Evolutionary conservation across 768 basidiomycete species (phyloP).

Genomic region (Termitomyces sp.): DNA sequence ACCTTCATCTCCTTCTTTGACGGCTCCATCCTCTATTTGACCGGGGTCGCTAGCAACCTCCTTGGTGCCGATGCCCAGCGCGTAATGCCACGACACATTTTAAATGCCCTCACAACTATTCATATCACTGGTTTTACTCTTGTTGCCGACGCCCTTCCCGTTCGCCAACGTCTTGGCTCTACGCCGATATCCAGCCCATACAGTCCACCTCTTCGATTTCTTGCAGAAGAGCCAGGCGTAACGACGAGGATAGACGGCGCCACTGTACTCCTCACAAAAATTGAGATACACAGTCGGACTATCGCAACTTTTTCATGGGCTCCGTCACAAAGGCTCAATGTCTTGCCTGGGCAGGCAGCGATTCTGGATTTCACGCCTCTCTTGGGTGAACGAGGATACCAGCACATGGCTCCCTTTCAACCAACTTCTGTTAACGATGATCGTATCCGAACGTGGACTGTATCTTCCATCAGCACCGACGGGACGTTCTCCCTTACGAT

Average conservation of each 20-base stretch:
- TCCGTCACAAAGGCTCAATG: conserved; percentile 23
- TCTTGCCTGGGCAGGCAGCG: conserved; percentile 45
- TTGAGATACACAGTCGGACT: conserved; percentile 38
- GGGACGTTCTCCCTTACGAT: conserved; percentile 43
- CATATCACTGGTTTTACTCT: conserved; percentile 46
- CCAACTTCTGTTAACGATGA: conserved; percentile 51
- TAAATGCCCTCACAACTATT: conserved; percentile 43
- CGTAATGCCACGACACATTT: conserved; percentile 44
- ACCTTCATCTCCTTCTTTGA: conserved; percentile 49
- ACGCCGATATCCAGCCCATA: conserved; percentile 37
- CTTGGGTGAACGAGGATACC: conserved; percentile 39
- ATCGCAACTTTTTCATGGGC: conserved; percentile 52
- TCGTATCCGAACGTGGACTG: conserved; percentile 60
- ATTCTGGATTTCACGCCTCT: conserved; percentile 50
- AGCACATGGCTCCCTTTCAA: conserved; percentile 44
- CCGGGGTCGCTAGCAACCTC: conserved; percentile 47
- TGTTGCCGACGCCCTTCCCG: conserved; percentile 48
- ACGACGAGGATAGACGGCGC: conserved; percentile 23
- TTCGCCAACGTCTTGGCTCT: conserved; percentile 32
- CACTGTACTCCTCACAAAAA: conserved; percentile 29
- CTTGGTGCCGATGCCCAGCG: conserved; percentile 40
- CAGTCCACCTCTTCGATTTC: conserved; percentile 49
- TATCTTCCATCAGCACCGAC: conserved; percentile 32
- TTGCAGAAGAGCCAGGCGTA: conserved; percentile 39
- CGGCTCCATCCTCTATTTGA: conserved; percentile 57